A percentile compares a stretch with the other conserved stretches of the same genome.
Conservation (phyloP, 2,329 filamentous ascomycete species). For the Xylaria sp. region DNA sequence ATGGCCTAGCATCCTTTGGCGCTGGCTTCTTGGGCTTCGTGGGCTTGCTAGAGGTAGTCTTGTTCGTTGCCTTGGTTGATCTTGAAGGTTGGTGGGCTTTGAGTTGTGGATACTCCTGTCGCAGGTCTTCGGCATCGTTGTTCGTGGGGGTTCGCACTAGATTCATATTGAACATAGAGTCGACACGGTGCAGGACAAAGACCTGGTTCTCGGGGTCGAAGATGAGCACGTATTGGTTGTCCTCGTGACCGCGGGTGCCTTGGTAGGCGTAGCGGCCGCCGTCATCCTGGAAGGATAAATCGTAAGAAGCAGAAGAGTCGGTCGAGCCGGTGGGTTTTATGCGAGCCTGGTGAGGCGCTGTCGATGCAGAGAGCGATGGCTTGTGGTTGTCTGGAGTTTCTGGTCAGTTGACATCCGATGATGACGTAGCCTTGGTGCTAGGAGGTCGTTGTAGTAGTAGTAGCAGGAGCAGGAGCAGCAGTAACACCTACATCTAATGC, state of each 20-base stretch:
- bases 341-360: slow-evolving; percentile 60
- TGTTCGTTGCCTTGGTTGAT: slow-evolving; percentile 28
- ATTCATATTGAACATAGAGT: slow-evolving; percentile 90
- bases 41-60: slow-evolving; percentile 35
- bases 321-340: slow-evolving; percentile 61
- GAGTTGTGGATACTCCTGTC: slow-evolving; percentile 74
- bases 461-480: not conserved
- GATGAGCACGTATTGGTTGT: slow-evolving; percentile 73
- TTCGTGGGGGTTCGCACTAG: slow-evolving; percentile 75
- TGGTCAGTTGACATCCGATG: slow-evolving; percentile 21
- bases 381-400: slow-evolving; percentile 68
- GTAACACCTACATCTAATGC: slow-evolving; percentile 64
- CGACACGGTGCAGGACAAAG: slow-evolving; percentile 83
- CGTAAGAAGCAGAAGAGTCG: slow-evolving; percentile 57
- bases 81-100: slow-evolving; percentile 48
- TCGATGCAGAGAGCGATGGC: slow-evolving; percentile 61
- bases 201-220: slow-evolving; percentile 79
- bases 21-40: slow-evolving; percentile 44
- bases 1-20: slow-evolving; percentile 37
- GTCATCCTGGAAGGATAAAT: slow-evolving; percentile 65
- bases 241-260: slow-evolving; percentile 66
- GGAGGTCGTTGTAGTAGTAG: not conserved
- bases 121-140: slow-evolving; percentile 69
- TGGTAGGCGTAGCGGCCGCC: slow-evolving; percentile 69
- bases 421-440: not conserved